Conservation (phyloP, 2,329 filamentous ascomycete species). For the Fusarium robinianum region DNA sequence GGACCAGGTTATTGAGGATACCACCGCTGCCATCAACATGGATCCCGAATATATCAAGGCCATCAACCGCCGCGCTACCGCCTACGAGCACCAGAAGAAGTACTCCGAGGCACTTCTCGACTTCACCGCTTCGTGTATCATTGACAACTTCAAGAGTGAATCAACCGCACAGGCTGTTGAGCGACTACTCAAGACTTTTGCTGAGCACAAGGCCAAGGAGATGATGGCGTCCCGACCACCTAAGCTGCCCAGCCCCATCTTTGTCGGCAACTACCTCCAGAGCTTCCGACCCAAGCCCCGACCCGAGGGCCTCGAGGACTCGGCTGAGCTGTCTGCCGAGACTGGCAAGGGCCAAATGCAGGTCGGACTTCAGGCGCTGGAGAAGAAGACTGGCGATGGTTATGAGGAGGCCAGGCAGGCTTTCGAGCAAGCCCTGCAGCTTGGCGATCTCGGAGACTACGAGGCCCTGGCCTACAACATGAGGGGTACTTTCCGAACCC, state of each 20-base stretch:
- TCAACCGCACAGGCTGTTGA: constrained; percentile 87
- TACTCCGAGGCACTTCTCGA: constrained; percentile 95
- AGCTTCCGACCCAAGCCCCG: constrained; percentile 88
- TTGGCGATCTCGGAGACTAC: constrained; percentile 77
- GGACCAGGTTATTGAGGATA: constrained; percentile 97
- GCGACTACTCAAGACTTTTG: constrained; percentile 92
- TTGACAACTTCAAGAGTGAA: constrained; percentile 95
- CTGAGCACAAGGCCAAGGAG: constrained; percentile 88
- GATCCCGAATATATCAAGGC: constrained; percentile 98
- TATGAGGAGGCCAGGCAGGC: constrained; percentile 86
- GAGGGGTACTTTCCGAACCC: constrained; percentile 92
- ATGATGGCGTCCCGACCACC: constrained; percentile 85
- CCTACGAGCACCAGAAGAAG: constrained; percentile 89
- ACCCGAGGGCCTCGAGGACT: constrained; percentile 81
- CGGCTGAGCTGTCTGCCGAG: constrained; percentile 74
- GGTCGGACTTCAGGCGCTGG: constrained; percentile 78
- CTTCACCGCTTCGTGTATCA: constrained; percentile 98
- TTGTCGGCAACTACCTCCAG: constrained; percentile 98
- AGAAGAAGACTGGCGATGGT: constrained; percentile 84
- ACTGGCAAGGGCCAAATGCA: constrained; percentile 86
- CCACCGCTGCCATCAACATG: constrained; percentile 89
- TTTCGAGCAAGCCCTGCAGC: constrained; percentile 86
- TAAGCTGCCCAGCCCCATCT: constrained; percentile 92
- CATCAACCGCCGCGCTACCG: constrained; percentile 92
- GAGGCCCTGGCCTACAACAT: constrained; percentile 96